phyloP scores from a whole-genome alignment of 2,329 filamentous ascomycete genomes.

The Colletotrichum sojae region DNA sequence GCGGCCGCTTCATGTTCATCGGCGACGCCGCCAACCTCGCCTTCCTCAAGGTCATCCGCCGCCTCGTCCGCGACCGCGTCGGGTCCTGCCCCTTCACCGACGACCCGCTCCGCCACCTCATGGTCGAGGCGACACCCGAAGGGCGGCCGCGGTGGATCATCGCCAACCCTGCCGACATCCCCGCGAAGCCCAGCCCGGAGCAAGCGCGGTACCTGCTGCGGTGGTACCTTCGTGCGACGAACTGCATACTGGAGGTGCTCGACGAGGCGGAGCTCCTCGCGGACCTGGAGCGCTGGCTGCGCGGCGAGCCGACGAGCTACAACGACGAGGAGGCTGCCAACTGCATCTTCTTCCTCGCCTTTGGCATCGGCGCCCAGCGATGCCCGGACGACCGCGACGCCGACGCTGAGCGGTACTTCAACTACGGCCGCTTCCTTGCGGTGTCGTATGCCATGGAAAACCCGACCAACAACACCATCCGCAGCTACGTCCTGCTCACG shows the following conservation, averaged over 20 bases:
- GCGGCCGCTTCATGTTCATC: slow-evolving; percentile 53
- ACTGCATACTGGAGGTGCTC: slow-evolving; percentile 50
- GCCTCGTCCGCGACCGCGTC: slow-evolving; percentile 49
- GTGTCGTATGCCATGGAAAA: slow-evolving; percentile 52
- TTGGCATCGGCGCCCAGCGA: slow-evolving; percentile 52
- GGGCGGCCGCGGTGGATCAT: slow-evolving; percentile 46
- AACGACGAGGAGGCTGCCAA: slow-evolving; percentile 38
- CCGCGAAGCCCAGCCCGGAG: slow-evolving; percentile 41
- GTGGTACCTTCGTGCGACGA: slow-evolving; percentile 50
- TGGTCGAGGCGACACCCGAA: slow-evolving; percentile 52
- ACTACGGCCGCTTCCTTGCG: slow-evolving; percentile 52
- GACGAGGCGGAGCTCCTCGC: slow-evolving; percentile 47
- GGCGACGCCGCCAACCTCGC: slow-evolving; percentile 54
- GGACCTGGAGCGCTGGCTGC: slow-evolving; percentile 48
- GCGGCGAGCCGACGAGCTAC: slow-evolving; percentile 23
- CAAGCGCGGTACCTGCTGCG: slow-evolving; percentile 48
- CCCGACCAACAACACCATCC: slow-evolving; percentile 52
- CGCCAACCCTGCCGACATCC: slow-evolving; percentile 41
- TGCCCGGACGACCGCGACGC: slow-evolving; percentile 51
- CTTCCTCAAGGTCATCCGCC: slow-evolving; percentile 52
- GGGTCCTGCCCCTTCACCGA: slow-evolving; percentile 51
- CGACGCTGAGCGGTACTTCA: slow-evolving; percentile 51
- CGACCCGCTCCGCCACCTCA: slow-evolving; percentile 51
- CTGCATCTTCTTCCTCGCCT: slow-evolving; percentile 46
- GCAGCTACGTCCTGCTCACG: slow-evolving; percentile 52